Evolutionary conservation across 2,329 filamentous ascomycete species (phyloP).

Genomic region (Colletotrichum spinosum): DNA sequence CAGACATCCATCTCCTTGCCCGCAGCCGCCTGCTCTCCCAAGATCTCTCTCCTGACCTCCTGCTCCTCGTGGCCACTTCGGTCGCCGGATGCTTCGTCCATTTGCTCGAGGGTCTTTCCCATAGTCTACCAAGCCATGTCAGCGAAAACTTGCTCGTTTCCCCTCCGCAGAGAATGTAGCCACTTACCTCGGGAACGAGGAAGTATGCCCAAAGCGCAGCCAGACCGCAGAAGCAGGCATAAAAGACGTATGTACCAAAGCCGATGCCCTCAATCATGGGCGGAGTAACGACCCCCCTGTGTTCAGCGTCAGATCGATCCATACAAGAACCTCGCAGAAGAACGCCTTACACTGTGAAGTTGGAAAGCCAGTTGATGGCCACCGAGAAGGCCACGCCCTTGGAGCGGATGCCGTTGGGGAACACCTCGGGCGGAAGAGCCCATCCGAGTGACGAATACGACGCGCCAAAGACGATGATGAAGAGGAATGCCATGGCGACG

Average conservation of each 20-base stretch:
- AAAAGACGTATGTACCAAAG: constrained; percentile 70
- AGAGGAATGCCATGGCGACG: not conserved
- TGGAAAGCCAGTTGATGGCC: constrained; percentile 69
- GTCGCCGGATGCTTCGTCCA: constrained; percentile 59
- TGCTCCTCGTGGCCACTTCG: too few relatives aligned
- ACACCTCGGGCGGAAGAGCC: constrained; percentile 69
- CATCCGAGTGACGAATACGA: constrained; percentile 62
- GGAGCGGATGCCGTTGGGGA: constrained; percentile 66
- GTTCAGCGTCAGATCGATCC: too few relatives aligned
- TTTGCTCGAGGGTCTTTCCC: constrained; percentile 66
- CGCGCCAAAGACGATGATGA: not conserved
- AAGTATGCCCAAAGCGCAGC: constrained; percentile 62
- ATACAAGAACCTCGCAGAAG: too few relatives aligned
- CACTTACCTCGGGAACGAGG: constrained; percentile 58
- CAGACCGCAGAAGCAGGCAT: constrained; percentile 63
- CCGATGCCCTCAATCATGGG: constrained; percentile 64
- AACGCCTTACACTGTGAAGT: constrained; percentile 42
- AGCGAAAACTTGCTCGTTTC: too few relatives aligned
- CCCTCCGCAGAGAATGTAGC: too few relatives aligned
- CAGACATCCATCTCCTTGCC: too few relatives aligned
- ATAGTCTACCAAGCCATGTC: constrained; percentile 54
- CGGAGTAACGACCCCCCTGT: constrained; percentile 55
- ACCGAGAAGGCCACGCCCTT: constrained; percentile 71
- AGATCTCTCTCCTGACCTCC: too few relatives aligned
- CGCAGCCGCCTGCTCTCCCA: too few relatives aligned